phyloP scores from a whole-genome alignment of 305 asterid genomes.

The Rubia balearica region DNA sequence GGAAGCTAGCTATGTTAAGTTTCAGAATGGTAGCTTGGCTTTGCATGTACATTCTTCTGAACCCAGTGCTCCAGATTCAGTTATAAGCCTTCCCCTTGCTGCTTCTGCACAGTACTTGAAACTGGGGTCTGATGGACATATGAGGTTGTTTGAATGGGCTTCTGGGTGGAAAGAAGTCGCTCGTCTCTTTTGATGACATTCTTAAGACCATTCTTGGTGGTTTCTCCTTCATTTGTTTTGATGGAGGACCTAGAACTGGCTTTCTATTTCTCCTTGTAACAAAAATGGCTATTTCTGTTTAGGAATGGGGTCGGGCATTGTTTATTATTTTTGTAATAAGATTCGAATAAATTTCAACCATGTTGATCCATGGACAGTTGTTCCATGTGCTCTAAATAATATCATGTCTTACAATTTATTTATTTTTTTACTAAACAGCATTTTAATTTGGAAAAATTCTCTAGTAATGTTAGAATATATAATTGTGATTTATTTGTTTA shows the following conservation, averaged over 20 bases:
- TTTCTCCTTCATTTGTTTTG: neutral
- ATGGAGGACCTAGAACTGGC: neutral
- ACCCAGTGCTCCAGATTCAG: neutral
- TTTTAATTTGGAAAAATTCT: too few relatives aligned
- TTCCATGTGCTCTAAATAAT: too few relatives aligned
- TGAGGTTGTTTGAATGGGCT: slow-evolving; percentile 32
- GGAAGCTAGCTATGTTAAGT: slow-evolving; percentile 16
- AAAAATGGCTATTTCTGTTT: neutral
- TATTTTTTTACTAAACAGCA: too few relatives aligned
- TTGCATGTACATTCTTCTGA: slow-evolving; percentile 8
- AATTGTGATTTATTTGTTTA: too few relatives aligned
- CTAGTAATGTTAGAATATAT: too few relatives aligned
- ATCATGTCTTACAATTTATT: too few relatives aligned
- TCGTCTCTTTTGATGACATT: slow-evolving; percentile 18
- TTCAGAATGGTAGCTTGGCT: slow-evolving; percentile 32
- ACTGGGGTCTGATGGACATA: slow-evolving; percentile 35
- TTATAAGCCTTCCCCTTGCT: slow-evolving; percentile 11
- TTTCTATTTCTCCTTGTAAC: neutral
- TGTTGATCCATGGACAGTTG: too few relatives aligned
- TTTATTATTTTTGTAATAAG: neutral
- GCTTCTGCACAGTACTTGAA: slow-evolving; percentile 33
- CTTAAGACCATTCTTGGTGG: neutral
- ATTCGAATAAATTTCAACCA: neutral
- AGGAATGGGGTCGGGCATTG: neutral
- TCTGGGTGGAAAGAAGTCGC: slow-evolving; percentile 19